Evolutionary conservation across 345 rosid species (phyloP), one percentile per base, ranked within the genome.

Genomic region (Camelina hispida): DNA sequence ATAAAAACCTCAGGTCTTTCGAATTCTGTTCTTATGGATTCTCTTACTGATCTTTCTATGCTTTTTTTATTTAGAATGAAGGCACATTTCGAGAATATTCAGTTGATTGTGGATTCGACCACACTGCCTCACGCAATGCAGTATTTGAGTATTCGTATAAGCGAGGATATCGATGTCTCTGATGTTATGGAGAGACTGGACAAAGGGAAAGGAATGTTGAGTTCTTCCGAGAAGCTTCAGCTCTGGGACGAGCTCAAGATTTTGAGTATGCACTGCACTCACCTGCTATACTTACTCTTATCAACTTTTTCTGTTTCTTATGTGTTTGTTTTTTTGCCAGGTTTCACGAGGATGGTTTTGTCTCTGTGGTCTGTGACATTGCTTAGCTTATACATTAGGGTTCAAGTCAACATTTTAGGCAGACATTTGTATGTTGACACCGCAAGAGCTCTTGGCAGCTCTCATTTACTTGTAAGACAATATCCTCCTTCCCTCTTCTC

Each of bases 321-420:
- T 58, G 35, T 78, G 16, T 34, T 72, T 35, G 51, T 23, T 55
- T 52, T 14, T 28, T 69, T 69, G 67, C n/a, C 87, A 93, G 98
- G 98, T 85, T 93, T 93, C 70, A 88, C 98, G 10, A 89, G 84
- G 84, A 73, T 91, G 91, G 82, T 69, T 76, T 84, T 84, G 64
- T 87, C 93, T 12, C 72, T 93, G 48, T 93, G 97, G 97, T 83
- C 93, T 7, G 87, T 88, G 68, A 87, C 91, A 14, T 69, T 91
- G 79, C 89, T 93, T 54, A 87, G 86, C 82, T 84, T 93, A 71
- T 93, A 91, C 75, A 83, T 87, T 75, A 87, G 88, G 80, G 91
- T 89, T 84, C 98, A 91, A 83, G 92, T 91, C 80, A 93, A 91
- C 81, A 89, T 93, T 78, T 84, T 93, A 34, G 98, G 98, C 71